Evolutionary conservation across 345 rosid species (phyloP), one percentile per base, ranked within the genome.

Genomic region (Cardiospermum halicacabum): DNA sequence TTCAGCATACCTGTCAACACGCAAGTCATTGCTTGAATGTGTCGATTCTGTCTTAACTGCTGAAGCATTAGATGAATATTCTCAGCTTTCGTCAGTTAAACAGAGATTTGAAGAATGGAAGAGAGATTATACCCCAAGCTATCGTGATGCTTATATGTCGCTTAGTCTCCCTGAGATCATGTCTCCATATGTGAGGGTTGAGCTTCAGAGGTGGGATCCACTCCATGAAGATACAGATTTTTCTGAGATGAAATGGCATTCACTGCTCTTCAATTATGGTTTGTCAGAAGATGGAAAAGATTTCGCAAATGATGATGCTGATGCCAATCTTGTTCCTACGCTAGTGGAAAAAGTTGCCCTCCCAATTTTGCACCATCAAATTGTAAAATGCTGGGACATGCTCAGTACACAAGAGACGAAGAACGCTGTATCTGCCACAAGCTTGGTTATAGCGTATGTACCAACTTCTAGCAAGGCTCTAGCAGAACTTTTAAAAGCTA

Each of bases 181-280:
- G 78, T 94, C 99, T 67, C 96, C 97, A 6, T 94, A 84, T 48
- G 92, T 94, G 49, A 86, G 97, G 56, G 74, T 91, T 71, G 99
- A 94, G 80, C 97, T 94, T 70, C 74, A 91, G 31, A 87, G 79
- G 70, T 94, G 99, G 99, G 89, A 94, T 43, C 97, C 99, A 22
- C 88, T 94, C 24, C 95, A 87, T 60, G 89, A 77, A 67, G 76
- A 84, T 69, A 80, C 80, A 11, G 91, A 87, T 77, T 94, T 94
- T 71, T 75, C 75, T 58, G 69, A 81, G 64, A 89, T 94, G 97
- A 81, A 94, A 75, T 91, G 99, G 99, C 95, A 91, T 75, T 83
- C 82, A 27, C 72, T 91, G 79, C 83, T 94, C 18, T 87, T 85
- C 70, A 62, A 82, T 77, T 94, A 91, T 69, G 99, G 99, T 57